These are phyloP conservation scores for Huiozyma sinensis DNA, from an alignment of 805 yeast species.

Conservation along the genomic window DNA sequence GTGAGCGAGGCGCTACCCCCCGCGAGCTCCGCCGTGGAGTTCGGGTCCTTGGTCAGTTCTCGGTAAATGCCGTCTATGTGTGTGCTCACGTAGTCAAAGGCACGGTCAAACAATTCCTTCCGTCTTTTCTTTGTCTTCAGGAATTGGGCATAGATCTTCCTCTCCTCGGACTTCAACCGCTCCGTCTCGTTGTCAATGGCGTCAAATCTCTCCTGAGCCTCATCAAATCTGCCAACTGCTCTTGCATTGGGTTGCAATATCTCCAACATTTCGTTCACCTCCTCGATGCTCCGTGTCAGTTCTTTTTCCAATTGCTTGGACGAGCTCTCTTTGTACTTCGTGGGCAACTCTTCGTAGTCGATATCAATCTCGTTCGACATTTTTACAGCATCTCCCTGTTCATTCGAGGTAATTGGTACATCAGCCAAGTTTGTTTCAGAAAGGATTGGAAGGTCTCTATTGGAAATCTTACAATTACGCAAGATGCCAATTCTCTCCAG, in stretches of 20 bases:
- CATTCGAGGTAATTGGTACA: slow-evolving; percentile 49
- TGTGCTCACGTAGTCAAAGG: slow-evolving; percentile 65
- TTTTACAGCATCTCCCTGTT: slow-evolving; percentile 26
- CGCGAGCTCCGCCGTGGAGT: slow-evolving; percentile 51
- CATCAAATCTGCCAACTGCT: slow-evolving; percentile 65
- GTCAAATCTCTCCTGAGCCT: slow-evolving; percentile 49
- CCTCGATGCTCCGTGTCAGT: slow-evolving; percentile 32
- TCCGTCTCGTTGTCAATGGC: slow-evolving; percentile 57
- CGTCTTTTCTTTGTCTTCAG: slow-evolving; percentile 50
- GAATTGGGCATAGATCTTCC: slow-evolving; percentile 43
- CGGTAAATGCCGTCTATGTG: slow-evolving; percentile 70
- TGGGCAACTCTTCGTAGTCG: slow-evolving; percentile 41
- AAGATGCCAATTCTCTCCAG: slow-evolving; percentile 49
- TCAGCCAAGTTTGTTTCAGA: slow-evolving; percentile 47
- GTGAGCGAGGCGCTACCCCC: slow-evolving; percentile 93
- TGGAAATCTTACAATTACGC: slow-evolving; percentile 66
- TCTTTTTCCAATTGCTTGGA: slow-evolving; percentile 24
- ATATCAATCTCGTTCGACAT: slow-evolving; percentile 40
- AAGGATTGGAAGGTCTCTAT: slow-evolving; percentile 48
- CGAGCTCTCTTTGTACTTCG: slow-evolving; percentile 32
- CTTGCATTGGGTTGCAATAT: slow-evolving; percentile 66
- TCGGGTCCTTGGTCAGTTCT: slow-evolving; percentile 57
- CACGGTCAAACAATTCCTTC: slow-evolving; percentile 51
- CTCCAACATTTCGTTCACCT: slow-evolving; percentile 25
- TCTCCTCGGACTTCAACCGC: slow-evolving; percentile 50